These are phyloP conservation scores for Penicillium sclerotigenum DNA, from an alignment of 2,329 filamentous ascomycete genomes.

Conservation along the genomic window DNA sequence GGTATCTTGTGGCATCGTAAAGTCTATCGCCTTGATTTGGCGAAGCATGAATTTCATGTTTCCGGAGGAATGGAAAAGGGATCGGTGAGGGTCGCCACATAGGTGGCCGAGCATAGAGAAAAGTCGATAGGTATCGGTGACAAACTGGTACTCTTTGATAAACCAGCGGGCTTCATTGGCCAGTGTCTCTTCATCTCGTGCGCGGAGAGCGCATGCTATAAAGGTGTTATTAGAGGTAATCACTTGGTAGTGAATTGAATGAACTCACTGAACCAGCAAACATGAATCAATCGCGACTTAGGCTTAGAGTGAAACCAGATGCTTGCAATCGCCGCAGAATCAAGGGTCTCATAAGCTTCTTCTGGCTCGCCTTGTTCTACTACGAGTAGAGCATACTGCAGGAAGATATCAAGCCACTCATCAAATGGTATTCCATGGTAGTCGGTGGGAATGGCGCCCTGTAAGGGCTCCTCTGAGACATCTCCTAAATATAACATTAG, in stretches of 20 bases:
- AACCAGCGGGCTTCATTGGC: constrained; percentile 76
- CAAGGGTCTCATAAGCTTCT: constrained; percentile 75
- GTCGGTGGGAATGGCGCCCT: constrained; percentile 46
- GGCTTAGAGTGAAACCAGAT: constrained; percentile 72
- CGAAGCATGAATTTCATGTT: constrained; percentile 88
- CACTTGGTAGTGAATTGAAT: background rate
- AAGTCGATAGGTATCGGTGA: constrained; percentile 78
- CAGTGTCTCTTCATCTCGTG: constrained; percentile 72
- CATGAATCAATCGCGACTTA: constrained; percentile 68
- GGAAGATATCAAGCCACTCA: constrained; percentile 84
- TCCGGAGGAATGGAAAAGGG: constrained; percentile 71
- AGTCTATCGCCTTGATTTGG: constrained; percentile 88
- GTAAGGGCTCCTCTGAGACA: constrained; percentile 25
- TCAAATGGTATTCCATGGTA: constrained; percentile 79
- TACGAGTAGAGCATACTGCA: constrained; percentile 77
- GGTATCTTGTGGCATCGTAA: constrained; percentile 53
- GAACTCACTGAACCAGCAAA: constrained; percentile 68
- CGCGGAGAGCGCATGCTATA: constrained; percentile 73
- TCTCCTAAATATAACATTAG: constrained; percentile 23
- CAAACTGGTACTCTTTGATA: constrained; percentile 75
- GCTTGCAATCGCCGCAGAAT: constrained; percentile 73
- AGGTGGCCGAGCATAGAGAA: constrained; percentile 75
- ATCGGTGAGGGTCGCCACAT: constrained; percentile 61
- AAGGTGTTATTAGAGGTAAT: constrained; percentile 10
- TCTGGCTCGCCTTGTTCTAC: constrained; percentile 64